Evolutionary conservation across 306 rosid genomes (phyloP), one percentile per base, ranked within the genome.

Genomic region (Vachellia collinsii): DNA sequence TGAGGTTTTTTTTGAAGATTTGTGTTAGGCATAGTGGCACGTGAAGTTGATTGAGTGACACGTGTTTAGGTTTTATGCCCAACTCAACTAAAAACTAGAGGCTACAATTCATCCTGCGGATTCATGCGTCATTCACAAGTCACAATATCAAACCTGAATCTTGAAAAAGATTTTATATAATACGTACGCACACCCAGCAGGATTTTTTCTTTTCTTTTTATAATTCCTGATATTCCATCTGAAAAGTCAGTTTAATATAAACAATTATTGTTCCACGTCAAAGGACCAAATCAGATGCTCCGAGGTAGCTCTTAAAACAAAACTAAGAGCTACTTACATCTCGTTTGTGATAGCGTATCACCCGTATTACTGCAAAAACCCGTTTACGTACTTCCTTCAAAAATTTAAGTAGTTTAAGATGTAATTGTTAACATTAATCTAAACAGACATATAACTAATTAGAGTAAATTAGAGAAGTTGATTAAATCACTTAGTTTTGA

Each of bases 11-110:
- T 58, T 0, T 58, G 16, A 10, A 10, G 14, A 20, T 20, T 22
- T 3, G 6, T 4, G 5, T 58, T 58, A 22, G 23, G 59, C 23
- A 17, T 0, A 6, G 37, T 56, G 65, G 67, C 87, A 84, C 50
- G 79, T 84, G 87, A 43, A 80, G 79, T 71, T 84, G 72, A 78
- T 70, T 80, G 74, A 63, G 81, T 64, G 74, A 11, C 77, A 72
- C 80, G n/a, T 7, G 17, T 70, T 77, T 64, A 42, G 71, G 61
- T 84, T 25, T 70, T 34, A 9, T 7, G 48, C 7, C 72, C 56
- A 63, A 54, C 61, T 44, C 58, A 70, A 75, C 47, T 69, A 69
- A 70, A 84, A 76, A 80, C 73, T 64, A 22, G 87, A 80, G 87
- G 84, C 50, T 76, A 53, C 72, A 53, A 51, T 78, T 80, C 51